These are phyloP conservation scores for Raphidocelis subcapitata DNA, from an alignment of 139 green algal genomes.

Conservation along the genomic window DNA sequence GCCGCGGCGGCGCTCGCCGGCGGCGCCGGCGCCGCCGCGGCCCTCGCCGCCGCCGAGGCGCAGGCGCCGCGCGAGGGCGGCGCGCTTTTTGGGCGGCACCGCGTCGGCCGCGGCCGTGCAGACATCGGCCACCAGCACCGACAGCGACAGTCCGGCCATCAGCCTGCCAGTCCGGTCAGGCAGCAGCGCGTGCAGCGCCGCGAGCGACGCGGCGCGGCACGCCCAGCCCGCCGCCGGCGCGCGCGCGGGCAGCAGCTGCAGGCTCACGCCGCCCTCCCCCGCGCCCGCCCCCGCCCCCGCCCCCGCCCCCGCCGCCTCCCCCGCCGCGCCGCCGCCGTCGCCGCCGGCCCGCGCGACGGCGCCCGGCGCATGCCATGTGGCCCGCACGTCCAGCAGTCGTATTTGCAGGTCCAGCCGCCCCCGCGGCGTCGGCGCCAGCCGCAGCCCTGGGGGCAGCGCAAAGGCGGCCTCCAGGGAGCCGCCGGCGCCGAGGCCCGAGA, in stretches of 20 bases:
- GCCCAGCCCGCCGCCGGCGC: not conserved
- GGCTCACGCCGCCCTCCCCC: not conserved
- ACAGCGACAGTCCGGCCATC: constrained; percentile 8
- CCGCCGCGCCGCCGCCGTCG: not conserved
- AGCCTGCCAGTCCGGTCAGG: constrained; percentile 3
- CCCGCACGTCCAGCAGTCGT: constrained; percentile 7
- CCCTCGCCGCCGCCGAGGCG: not conserved
- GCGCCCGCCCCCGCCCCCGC: too few relatives aligned
- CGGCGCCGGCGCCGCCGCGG: not conserved
- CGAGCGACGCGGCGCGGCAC: not conserved
- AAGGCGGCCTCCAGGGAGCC: constrained; percentile 1
- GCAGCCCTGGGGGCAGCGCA: constrained; percentile 9
- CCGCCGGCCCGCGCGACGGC: not conserved
- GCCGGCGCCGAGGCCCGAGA: too few relatives aligned
- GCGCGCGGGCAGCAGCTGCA: constrained; percentile 11
- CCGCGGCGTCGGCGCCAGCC: constrained; percentile 1
- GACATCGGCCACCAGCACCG: constrained; percentile 15
- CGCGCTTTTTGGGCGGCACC: not conserved
- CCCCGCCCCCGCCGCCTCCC: not conserved
- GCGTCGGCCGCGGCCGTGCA: not conserved
- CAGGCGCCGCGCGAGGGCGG: not conserved
- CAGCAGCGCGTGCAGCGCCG: constrained; percentile 17
- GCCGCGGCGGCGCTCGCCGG: not conserved
- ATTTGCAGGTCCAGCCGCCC: constrained; percentile 9
- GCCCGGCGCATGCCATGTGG: constrained; percentile 12